These are phyloP conservation scores for Onygena corvina DNA, from an alignment of 2,329 filamentous ascomycete species.

Conservation along the genomic window DNA sequence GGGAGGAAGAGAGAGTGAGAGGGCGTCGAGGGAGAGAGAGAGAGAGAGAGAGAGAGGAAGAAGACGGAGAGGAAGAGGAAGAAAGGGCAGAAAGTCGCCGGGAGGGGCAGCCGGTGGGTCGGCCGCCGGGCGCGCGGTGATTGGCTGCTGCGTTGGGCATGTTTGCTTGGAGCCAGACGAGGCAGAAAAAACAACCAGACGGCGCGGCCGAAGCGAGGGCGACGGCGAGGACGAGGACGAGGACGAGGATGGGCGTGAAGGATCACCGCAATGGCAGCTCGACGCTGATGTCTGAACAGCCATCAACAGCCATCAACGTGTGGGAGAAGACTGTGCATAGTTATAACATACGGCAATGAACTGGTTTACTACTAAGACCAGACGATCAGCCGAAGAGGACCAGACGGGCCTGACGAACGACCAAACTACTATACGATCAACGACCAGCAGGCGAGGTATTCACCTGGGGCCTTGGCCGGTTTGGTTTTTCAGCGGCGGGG, in stretches of 20 bases:
- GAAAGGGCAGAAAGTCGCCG: constrained; percentile 13
- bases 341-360: too few species aligned
- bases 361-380: too few species aligned
- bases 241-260: neutral
- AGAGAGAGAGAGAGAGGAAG: constrained; percentile 20
- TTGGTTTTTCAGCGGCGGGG: neutral
- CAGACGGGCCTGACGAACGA: too few species aligned
- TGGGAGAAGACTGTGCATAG: too few species aligned
- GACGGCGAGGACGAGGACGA: neutral
- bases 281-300: too few species aligned
- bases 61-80: constrained; percentile 17
- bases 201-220: neutral
- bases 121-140: neutral
- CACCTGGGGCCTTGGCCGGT: neutral
- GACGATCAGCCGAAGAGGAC: too few species aligned
- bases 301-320: too few species aligned
- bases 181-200: neutral
- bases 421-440: too few species aligned
- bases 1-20: constrained; percentile 21
- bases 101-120: constrained; percentile 10
- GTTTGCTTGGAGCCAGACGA: constrained; percentile 30
- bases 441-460: neutral
- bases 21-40: constrained; percentile 23
- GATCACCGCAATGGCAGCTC: too few species aligned
- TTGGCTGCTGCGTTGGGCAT: constrained; percentile 5